Conservation (phyloP, 2,329 filamentous ascomycete genomes). For the Dactylonectria estremocensis region DNA sequence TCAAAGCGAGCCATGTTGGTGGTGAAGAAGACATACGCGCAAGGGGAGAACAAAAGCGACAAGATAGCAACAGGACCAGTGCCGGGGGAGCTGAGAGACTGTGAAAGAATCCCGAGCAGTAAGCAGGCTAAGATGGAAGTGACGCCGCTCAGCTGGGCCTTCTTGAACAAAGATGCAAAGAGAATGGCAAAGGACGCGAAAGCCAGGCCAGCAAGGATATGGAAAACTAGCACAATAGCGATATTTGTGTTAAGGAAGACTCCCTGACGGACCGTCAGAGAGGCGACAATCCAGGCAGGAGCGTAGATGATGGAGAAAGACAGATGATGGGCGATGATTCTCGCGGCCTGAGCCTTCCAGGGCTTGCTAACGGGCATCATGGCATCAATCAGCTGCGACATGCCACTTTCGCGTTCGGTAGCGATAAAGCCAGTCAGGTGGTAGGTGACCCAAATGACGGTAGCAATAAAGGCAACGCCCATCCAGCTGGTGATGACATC, state of each 20-base stretch:
- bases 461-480: slow-evolving; percentile 84
- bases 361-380: slow-evolving; percentile 86
- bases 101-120: slow-evolving; percentile 85
- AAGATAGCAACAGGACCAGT: slow-evolving; percentile 78
- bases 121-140: slow-evolving; percentile 80
- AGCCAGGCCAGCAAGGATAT: slow-evolving; percentile 82
- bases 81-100: slow-evolving; percentile 75
- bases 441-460: slow-evolving; percentile 86
- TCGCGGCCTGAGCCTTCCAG: slow-evolving; percentile 84
- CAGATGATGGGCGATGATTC: slow-evolving; percentile 85
- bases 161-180: slow-evolving; percentile 87
- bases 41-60: slow-evolving; percentile 85
- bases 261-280: slow-evolving; percentile 72
- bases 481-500: slow-evolving; percentile 80
- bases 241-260: slow-evolving; percentile 77
- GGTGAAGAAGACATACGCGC: slow-evolving; percentile 88
- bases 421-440: slow-evolving; percentile 90
- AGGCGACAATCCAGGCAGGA: slow-evolving; percentile 86
- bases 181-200: slow-evolving; percentile 86
- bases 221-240: slow-evolving; percentile 80
- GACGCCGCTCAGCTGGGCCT: slow-evolving; percentile 90
- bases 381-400: slow-evolving; percentile 89
- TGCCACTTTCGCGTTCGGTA: slow-evolving; percentile 86
- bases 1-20: slow-evolving; percentile 85
- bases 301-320: slow-evolving; percentile 86